phyloP scores from a whole-genome alignment of 352 stramenopile genomes.

The Albugo laibachii region DNA sequence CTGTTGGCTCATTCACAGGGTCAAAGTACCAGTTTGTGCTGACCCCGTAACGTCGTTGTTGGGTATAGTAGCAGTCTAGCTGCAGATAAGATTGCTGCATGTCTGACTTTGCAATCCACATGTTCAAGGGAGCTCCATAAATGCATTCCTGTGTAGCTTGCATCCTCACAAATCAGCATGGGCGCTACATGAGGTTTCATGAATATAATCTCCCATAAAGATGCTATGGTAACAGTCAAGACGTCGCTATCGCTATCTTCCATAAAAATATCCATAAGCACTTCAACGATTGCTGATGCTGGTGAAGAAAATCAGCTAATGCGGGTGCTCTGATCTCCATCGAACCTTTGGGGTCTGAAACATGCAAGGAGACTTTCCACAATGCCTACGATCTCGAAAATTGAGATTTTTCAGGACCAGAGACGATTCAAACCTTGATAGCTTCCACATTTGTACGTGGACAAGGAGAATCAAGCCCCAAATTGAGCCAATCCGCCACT shows the following conservation, averaged over 20 bases:
- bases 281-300: slow-evolving; percentile 4
- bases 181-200: slow-evolving; percentile 1
- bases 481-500: too few relatives aligned
- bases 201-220: slow-evolving; percentile 10
- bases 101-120: not conserved
- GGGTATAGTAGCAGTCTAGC: not conserved
- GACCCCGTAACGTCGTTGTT: too few relatives aligned
- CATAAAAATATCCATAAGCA: slow-evolving; percentile 1
- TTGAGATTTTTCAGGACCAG: too few relatives aligned
- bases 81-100: not conserved
- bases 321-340: not conserved
- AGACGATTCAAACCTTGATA: too few relatives aligned
- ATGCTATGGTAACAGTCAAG: slow-evolving; percentile 1
- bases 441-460: too few relatives aligned
- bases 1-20: too few relatives aligned
- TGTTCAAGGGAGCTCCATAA: not conserved
- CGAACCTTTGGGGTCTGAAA: too few relatives aligned
- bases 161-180: slow-evolving; percentile 1
- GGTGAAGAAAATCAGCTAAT: not conserved
- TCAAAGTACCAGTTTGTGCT: too few relatives aligned
- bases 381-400: too few relatives aligned
- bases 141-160: not conserved
- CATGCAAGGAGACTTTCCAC: too few relatives aligned
- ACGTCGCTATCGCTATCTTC: slow-evolving; percentile 5
- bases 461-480: too few relatives aligned